A percentile compares a stretch with the other conserved stretches of the same genome.
phyloP scores from a whole-genome alignment of 2,329 filamentous ascomycete genomes.

The Diplocarpon rosae region DNA sequence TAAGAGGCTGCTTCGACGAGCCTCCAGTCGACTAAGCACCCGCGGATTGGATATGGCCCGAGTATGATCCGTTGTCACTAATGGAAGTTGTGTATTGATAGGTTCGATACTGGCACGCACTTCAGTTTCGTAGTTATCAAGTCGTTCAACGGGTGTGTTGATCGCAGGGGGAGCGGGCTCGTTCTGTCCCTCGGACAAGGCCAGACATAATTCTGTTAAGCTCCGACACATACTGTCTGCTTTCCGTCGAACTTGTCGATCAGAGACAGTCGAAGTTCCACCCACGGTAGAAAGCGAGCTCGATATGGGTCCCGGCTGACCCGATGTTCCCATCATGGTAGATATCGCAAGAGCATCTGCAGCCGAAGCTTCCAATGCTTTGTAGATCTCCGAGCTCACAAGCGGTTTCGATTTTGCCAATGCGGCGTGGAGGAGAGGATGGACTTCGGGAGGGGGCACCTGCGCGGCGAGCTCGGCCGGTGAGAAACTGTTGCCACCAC shows the following conservation, averaged over 20 bases:
- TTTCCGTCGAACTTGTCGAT: slow-evolving; percentile 80
- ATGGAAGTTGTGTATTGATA: slow-evolving; percentile 12
- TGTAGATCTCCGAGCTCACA: slow-evolving; percentile 61
- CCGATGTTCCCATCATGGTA: slow-evolving; percentile 62
- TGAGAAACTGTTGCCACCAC: slow-evolving; percentile 38
- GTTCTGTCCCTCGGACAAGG: slow-evolving; percentile 53
- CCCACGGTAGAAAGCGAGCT: slow-evolving; percentile 39
- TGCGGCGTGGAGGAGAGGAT: slow-evolving; percentile 72
- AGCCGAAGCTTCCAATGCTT: slow-evolving; percentile 68
- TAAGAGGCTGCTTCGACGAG: slow-evolving; percentile 27
- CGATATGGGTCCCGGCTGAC: slow-evolving; percentile 57
- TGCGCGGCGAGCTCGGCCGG: slow-evolving; percentile 35
- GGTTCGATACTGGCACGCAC: slow-evolving; percentile 15
- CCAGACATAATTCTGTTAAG: slow-evolving; percentile 83
- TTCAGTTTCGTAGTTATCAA: slow-evolving; percentile 16
- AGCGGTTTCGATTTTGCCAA: slow-evolving; percentile 65
- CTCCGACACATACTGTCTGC: slow-evolving; percentile 88
- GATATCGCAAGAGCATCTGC: slow-evolving; percentile 72
- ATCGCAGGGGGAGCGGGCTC: slow-evolving; percentile 12
- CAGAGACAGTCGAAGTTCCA: slow-evolving; percentile 41
- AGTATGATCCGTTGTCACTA: slow-evolving; percentile 14
- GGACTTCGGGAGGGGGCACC: slow-evolving; percentile 43
- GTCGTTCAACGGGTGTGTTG: slow-evolving; percentile 8
- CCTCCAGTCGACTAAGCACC: slow-evolving; percentile 26
- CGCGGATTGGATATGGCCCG: slow-evolving; percentile 24